Evolutionary conservation across 139 green algal genomes (phyloP).

Genomic region (Tetraselmis striata): DNA sequence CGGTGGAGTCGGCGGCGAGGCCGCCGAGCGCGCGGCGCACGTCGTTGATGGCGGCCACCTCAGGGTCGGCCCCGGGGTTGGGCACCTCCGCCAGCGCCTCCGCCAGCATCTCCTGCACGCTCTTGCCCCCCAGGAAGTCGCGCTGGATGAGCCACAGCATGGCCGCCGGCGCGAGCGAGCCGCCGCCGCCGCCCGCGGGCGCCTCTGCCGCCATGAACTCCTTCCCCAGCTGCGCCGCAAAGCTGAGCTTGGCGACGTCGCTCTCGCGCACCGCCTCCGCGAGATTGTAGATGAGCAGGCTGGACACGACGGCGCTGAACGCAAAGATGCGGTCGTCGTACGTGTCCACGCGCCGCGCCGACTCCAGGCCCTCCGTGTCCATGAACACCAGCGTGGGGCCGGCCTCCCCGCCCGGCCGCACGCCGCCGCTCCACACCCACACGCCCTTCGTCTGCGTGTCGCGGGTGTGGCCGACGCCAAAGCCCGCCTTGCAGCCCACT

Average conservation of each 20-base stretch:
- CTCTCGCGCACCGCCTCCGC: conserved; percentile 80
- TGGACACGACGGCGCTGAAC: conserved; percentile 65
- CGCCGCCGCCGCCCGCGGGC: conserved; percentile 16
- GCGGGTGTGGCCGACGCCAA: conserved; percentile 87
- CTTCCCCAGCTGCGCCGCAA: conserved; percentile 82
- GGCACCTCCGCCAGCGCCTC: conserved; percentile 59
- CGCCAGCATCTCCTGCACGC: conserved; percentile 55
- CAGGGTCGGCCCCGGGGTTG: conserved; percentile 58
- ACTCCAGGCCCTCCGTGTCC: conserved; percentile 94
- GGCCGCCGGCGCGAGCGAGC: conserved; percentile 44
- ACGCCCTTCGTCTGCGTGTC: conserved; percentile 89
- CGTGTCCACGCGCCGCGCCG: conserved; percentile 69
- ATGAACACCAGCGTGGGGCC: conserved; percentile 65
- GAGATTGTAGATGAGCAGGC: conserved; percentile 82
- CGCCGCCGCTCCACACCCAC: conserved; percentile 79
- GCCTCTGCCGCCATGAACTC: conserved; percentile 48
- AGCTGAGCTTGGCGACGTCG: conserved; percentile 85
- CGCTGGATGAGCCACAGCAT: conserved; percentile 94
- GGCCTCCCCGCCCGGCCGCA: conserved; percentile 4
- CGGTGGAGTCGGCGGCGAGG: conserved; percentile 59
- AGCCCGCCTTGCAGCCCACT: conserved; percentile 75
- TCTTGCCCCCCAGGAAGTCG: conserved; percentile 81
- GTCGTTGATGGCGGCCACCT: conserved; percentile 46
- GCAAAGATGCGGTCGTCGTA: conserved; percentile 96
- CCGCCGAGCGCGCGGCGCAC: conserved; percentile 47